Percentiles rank a stretch among this genome's conserved stretches.
Evolutionary conservation across 2,329 filamentous ascomycete genomes (phyloP).

Genomic region (Dryadomyces quercus-mongolicae): DNA sequence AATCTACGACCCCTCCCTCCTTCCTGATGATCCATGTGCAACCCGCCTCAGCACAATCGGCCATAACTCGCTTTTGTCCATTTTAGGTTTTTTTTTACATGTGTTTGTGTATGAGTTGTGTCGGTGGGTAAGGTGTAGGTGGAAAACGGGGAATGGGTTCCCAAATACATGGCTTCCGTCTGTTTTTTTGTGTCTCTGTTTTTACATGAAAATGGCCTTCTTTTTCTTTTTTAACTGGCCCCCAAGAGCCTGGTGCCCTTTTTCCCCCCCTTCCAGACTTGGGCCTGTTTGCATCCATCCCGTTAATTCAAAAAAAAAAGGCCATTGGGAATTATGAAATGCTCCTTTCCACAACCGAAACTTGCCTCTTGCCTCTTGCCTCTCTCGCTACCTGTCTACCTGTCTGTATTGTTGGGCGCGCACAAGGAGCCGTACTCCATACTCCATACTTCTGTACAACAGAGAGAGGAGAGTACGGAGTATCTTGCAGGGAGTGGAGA

Average conservation of each 20-base stretch:
- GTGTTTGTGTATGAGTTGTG: slow-evolving; percentile 5
- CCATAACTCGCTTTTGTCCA: slow-evolving; percentile 3
- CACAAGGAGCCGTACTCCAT: too few relatives aligned
- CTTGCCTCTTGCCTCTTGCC: neutral
- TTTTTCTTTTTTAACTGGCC: neutral
- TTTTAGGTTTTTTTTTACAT: slow-evolving; percentile 1
- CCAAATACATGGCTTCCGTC: slow-evolving; percentile 1
- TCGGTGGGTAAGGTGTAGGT: slow-evolving; percentile 1
- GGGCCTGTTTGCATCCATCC: slow-evolving; percentile 1
- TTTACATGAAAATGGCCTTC: slow-evolving; percentile 7
- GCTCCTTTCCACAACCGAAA: slow-evolving; percentile 1
- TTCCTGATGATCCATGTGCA: neutral
- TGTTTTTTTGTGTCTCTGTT: neutral
- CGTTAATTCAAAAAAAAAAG: slow-evolving; percentile 6
- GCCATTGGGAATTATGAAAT: slow-evolving; percentile 6
- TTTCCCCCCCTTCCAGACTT: neutral
- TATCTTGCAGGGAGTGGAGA: too few relatives aligned
- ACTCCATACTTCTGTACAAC: neutral
- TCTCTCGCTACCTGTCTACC: too few relatives aligned
- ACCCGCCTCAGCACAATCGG: neutral
- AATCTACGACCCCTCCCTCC: neutral
- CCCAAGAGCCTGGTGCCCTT: neutral
- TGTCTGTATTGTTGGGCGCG: neutral
- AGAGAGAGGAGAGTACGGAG: neutral
- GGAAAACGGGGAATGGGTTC: slow-evolving; percentile 1